Base-by-base conservation (phyloP, 352 stramenopile genomes). In the Pythium guiyangense region DNA sequence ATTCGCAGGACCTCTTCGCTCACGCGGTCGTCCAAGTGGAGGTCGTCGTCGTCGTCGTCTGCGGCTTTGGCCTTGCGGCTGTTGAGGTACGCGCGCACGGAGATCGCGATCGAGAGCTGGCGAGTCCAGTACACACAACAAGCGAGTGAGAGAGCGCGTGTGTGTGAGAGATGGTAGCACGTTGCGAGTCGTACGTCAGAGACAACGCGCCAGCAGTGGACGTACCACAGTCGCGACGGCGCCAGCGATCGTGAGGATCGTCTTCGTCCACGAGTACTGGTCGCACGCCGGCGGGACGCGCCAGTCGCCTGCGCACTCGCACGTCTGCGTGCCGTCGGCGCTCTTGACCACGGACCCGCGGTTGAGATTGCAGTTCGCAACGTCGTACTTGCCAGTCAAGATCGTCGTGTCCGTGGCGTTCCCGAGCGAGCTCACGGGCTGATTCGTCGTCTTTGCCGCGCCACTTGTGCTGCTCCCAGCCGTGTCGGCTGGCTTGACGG, bases 261-360 rank as follows among this genome's bases (percentile, higher is more conserved):
- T 81, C 60, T 86, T 86, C 63, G 74, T 86, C 29, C 74, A 62
- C 6, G 77, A 73, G 63, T 69, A 81, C 40, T 60, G 51, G 45
- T 79, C 67, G 49, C 77, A 88, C 29, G 67, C 64, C 2, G 78
- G 78, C 22, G 78, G 78, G 29, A 77, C 71, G 26, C 67, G 69
- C 78, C 78, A 88, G 63, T 86, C 78, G 22, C 71, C 79, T 14
- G 78, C 73, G 55, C 78, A 88, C 34, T 83, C 74, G 34, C 78
- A 88, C 6, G 60, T 65, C 18, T 62, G 37, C 20, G 64, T 55
- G 9, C 67, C 74, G 26, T 85, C 64, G 3, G 76, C 63, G 4
- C 53, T 59, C 35, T 75, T 70, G 37, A 83, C 31, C 15, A 73
- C 54, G 20, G 62, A 75, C 0, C 74, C 80, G 39, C 80, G 74